Percentiles rank a stretch among this genome's conserved stretches.
These are phyloP conservation scores for Tulasnella sp. DNA, from an alignment of 768 basidiomycete species.

Conservation along the genomic window DNA sequence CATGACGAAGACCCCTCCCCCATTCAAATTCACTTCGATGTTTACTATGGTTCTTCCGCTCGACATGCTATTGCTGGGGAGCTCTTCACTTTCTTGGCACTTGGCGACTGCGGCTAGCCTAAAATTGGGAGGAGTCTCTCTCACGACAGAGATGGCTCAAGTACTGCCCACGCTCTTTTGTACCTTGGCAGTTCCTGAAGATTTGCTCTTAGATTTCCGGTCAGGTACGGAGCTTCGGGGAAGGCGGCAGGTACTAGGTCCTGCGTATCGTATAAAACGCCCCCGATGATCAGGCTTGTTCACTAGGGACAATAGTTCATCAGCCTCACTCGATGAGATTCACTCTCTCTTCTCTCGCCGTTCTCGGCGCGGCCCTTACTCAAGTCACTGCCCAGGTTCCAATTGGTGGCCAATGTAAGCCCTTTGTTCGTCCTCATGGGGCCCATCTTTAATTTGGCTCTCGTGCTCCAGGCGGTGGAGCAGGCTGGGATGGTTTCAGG, in stretches of 20 bases:
- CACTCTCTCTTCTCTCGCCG: constrained; percentile 20
- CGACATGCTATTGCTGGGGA: neutral
- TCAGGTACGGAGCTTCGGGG: neutral
- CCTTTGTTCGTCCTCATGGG: too few species aligned
- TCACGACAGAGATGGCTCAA: neutral
- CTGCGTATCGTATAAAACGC: neutral
- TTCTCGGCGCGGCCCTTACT: neutral
- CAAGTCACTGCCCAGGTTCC: constrained; percentile 10
- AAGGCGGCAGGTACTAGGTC: neutral
- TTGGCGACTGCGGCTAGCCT: neutral
- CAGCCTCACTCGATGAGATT: neutral
- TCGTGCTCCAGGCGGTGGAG: too few species aligned
- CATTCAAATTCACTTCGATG: neutral
- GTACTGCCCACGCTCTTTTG: neutral
- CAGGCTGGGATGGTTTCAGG: too few species aligned
- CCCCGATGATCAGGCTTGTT: neutral
- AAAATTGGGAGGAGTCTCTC: neutral
- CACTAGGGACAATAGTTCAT: neutral
- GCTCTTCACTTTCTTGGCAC: neutral
- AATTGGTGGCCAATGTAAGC: neutral
- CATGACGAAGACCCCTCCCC: neutral
- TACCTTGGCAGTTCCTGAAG: neutral
- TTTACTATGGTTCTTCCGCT: neutral
- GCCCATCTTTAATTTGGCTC: too few species aligned
- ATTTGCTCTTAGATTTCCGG: neutral